Evolutionary conservation across 192 early-diverging fungal genomes (phyloP), one percentile per base, ranked within the genome.

Genomic region (Coemansia reversa): DNA sequence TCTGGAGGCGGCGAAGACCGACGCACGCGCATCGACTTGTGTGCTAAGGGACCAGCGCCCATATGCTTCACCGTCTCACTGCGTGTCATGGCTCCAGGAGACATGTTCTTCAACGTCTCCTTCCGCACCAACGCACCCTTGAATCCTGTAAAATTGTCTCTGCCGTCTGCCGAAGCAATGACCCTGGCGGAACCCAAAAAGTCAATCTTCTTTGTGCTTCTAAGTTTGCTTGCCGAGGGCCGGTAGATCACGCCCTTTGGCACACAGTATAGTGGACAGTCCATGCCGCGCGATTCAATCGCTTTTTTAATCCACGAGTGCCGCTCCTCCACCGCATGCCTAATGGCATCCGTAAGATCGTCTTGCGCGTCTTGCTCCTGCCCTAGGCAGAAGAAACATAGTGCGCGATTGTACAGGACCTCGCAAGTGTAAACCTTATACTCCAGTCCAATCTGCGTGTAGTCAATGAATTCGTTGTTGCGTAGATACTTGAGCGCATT

Each of bases 401-500:
- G 84, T 1, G 88, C 95, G 16, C 92, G 87, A 75, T 97, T 97
- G 85, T 92, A 98, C 53, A 91, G 70, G 14, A 95, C 88, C 75
- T 98, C 91, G 72, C 90, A 96, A 0, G 88, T 76, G 70, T 90
- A 94, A 27, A 98, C 84, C 71, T 94, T 92, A 82, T 89, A 95
- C 30, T 88, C 84, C 33, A 97, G 87, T 4, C 97, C 97, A 30
- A 98, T 83, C 71, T 98, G 97, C 62, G 87, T 87, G 71, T 98
- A 98, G 76, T 98, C 94, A 60, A 98, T 96, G 45, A 91, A 85
- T 60, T 87, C 81, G 77, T 94, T 96, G 58, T 91, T 90, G 50
- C 91, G 87, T 57, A 94, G 69, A 71, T 86, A 88, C 84, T 89
- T 70, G 55, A 90, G 84, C 14, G 93, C 89, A 59, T 87, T 88